Conservation (phyloP, 257 asterid genomes). For the Nicotiana noctiflora region DNA sequence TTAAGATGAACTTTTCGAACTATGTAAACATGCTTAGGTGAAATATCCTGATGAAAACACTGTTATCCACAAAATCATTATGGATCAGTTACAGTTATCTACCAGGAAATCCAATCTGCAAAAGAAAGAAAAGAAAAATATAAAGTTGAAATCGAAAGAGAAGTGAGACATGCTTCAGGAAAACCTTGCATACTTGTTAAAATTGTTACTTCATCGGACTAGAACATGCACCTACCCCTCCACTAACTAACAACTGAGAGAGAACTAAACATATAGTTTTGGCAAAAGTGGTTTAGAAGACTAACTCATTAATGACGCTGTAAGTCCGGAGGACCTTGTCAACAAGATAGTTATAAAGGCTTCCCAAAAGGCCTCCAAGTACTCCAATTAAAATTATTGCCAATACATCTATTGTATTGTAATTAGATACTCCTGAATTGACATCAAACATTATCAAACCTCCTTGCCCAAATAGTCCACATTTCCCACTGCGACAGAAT, state of each 20-base stretch:
- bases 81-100: neutral
- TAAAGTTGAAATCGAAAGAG: neutral
- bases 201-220: neutral
- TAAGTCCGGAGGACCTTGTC: slow-evolving; percentile 83
- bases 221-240: neutral
- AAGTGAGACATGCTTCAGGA: neutral
- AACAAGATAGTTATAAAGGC: slow-evolving; percentile 79
- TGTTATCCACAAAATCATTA: neutral
- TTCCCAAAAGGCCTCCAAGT: slow-evolving; percentile 85
- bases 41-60: neutral
- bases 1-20: neutral
- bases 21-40: neutral
- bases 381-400: slow-evolving; percentile 76
- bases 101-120: neutral
- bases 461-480: slow-evolving; percentile 96
- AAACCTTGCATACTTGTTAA: neutral
- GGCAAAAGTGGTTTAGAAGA: neutral
- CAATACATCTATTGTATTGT: slow-evolving; percentile 60
- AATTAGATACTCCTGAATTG: slow-evolving; percentile 49
- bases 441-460: slow-evolving; percentile 92
- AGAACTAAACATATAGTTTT: neutral
- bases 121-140: neutral
- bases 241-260: neutral
- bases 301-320: slow-evolving; percentile 80
- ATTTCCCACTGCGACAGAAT: slow-evolving; percentile 62